Percentiles rank a stretch among this genome's conserved stretches.
Conservation (phyloP, 495 filamentous ascomycete species). For the Xylaria bambusicola region DNA sequence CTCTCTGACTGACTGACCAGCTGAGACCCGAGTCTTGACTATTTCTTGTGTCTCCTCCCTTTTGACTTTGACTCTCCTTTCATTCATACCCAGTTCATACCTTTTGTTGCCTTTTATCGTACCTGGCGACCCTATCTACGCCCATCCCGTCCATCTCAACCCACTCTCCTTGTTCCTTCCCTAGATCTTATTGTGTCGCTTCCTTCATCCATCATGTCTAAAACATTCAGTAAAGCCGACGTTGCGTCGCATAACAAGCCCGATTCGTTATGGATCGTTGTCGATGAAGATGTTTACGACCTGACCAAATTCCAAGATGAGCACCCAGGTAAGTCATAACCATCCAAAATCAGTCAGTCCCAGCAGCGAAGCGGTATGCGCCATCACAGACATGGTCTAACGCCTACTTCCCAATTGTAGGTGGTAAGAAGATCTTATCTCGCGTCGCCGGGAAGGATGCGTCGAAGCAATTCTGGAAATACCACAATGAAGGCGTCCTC, state of each 20-base stretch:
- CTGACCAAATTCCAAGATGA: slow-evolving; percentile 92
- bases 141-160: not conserved
- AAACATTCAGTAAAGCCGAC: slow-evolving; percentile 79
- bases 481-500: slow-evolving; percentile 89
- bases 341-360: not conserved
- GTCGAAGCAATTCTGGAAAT: slow-evolving; percentile 99
- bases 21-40: no score
- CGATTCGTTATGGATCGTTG: slow-evolving; percentile 82
- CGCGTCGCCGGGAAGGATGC: slow-evolving; percentile 95
- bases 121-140: not conserved
- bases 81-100: not conserved
- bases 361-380: not conserved
- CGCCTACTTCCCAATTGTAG: slow-evolving; percentile 39
- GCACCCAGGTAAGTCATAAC: slow-evolving; percentile 67
- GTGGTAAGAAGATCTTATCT: slow-evolving; percentile 97
- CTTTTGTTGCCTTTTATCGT: not conserved
- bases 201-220: slow-evolving; percentile 66
- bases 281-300: slow-evolving; percentile 97
- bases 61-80: no score
- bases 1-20: not conserved
- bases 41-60: no score
- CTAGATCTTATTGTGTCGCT: slow-evolving; percentile 46
- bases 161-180: slow-evolving; percentile 36
- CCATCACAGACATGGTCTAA: slow-evolving; percentile 7
- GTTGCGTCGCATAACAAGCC: slow-evolving; percentile 88